Evolutionary conservation across 2,329 filamentous ascomycete species (phyloP).

Genomic region (Westerdykella ornata): DNA sequence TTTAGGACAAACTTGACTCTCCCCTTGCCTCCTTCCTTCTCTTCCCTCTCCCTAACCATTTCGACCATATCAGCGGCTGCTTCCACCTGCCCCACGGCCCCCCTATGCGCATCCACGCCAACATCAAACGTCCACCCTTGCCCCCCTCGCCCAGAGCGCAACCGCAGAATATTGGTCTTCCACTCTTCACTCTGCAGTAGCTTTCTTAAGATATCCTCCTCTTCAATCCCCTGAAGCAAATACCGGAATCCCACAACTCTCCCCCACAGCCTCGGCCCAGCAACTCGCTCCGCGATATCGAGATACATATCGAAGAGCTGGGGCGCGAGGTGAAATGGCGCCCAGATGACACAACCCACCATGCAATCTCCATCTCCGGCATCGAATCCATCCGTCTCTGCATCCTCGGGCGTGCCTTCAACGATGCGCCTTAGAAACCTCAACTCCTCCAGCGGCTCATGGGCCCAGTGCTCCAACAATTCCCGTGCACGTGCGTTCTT

Average conservation of each 20-base stretch:
- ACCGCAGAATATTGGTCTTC: conserved; percentile 49
- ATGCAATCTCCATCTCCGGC: conserved; percentile 47
- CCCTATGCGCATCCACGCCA: conserved; percentile 72
- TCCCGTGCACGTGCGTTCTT: neutral
- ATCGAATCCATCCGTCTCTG: conserved; percentile 50
- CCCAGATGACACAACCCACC: conserved; percentile 73
- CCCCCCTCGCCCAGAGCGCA: conserved; percentile 55
- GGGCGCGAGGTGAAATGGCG: conserved; percentile 64
- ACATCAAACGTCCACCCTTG: conserved; percentile 69
- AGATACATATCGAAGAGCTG: conserved; percentile 60
- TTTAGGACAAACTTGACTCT: conserved; percentile 66
- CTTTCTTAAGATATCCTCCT: conserved; percentile 28
- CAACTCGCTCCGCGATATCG: conserved; percentile 51
- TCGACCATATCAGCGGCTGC: conserved; percentile 32
- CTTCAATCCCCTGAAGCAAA: conserved; percentile 57
- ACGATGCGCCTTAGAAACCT: conserved; percentile 61
- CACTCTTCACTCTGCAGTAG: conserved; percentile 34
- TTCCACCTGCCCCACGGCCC: conserved; percentile 57
- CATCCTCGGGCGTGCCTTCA: conserved; percentile 51
- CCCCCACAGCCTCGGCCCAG: conserved; percentile 56
- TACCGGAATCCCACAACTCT: conserved; percentile 76
- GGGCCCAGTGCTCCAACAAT: conserved; percentile 51
- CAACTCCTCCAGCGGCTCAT: conserved; percentile 64
- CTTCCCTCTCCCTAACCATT: conserved; percentile 37
- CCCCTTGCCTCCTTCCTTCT: conserved; percentile 52